phyloP scores from a whole-genome alignment of 345 rosid species.

The Conringia planisiliqua region DNA sequence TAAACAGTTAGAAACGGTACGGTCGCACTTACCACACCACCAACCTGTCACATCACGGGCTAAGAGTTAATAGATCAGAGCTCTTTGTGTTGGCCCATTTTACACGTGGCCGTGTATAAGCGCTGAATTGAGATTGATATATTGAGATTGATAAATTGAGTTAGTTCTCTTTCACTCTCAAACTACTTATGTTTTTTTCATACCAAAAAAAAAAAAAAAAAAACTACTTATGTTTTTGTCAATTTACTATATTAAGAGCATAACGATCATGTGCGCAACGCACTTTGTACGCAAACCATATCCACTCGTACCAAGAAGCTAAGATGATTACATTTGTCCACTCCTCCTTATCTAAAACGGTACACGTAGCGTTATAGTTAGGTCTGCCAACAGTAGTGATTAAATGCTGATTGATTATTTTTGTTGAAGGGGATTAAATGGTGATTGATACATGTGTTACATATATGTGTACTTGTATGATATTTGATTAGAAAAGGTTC shows the following conservation, averaged over 20 bases:
- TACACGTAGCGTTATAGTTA: neutral
- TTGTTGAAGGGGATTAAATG: too few relatives aligned
- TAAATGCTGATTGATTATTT: neutral
- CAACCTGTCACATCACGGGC: neutral
- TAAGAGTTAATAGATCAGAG: neutral
- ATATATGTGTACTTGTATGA: too few relatives aligned
- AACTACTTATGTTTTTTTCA: neutral
- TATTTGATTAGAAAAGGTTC: neutral
- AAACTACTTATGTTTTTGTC: neutral
- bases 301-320: neutral
- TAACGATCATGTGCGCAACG: slow-evolving; percentile 1
- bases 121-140: neutral
- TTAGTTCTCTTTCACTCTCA: neutral
- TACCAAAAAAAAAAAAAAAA: too few relatives aligned
- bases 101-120: neutral
- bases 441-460: too few relatives aligned
- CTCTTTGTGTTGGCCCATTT: neutral
- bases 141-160: neutral
- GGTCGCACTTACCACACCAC: neutral
- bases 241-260: neutral
- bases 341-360: neutral
- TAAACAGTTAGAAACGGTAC: neutral
- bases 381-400: neutral
- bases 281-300: neutral
- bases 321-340: neutral